Evolutionary conservation across 169 alveolate species (phyloP).

Genomic region (Amoebophrya sp.): DNA sequence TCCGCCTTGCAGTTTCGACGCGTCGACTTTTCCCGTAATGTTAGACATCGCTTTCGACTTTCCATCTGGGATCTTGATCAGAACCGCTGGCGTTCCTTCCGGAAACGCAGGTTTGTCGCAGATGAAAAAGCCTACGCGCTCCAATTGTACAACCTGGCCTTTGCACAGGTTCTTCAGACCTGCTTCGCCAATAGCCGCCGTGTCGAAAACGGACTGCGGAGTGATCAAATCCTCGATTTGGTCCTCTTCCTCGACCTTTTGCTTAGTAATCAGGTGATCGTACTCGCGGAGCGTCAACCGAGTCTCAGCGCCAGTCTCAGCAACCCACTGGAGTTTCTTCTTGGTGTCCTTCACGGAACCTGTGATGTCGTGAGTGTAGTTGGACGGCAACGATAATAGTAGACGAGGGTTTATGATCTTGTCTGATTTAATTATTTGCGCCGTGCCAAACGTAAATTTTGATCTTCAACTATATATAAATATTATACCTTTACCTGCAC

Average conservation of each 20-base stretch:
- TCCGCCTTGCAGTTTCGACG: conserved; percentile 41
- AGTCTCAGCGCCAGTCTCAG: conserved; percentile 58
- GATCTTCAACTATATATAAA: too few species aligned
- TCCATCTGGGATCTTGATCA: conserved; percentile 45
- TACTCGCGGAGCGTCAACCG: conserved; percentile 75
- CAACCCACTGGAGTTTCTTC: conserved; percentile 82
- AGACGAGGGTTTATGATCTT: too few species aligned
- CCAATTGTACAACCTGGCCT: neutral
- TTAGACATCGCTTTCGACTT: conserved; percentile 42
- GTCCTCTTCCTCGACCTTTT: conserved; percentile 79
- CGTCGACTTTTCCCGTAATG: conserved; percentile 31
- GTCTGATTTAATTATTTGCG: too few species aligned
- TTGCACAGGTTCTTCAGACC: conserved; percentile 31
- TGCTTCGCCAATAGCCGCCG: conserved; percentile 55
- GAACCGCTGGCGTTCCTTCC: conserved; percentile 32
- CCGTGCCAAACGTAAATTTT: neutral
- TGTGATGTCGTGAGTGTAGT: too few species aligned
- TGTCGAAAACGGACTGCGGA: conserved; percentile 56
- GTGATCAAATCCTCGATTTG: conserved; percentile 68
- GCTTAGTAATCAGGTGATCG: conserved; percentile 85
- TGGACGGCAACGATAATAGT: too few species aligned
- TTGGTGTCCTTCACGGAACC: conserved; percentile 81
- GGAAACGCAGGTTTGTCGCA: conserved; percentile 39
- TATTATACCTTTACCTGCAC: too few species aligned
- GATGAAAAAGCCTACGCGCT: conserved; percentile 39